Percentiles rank a stretch among this genome's conserved stretches.
phyloP scores from a whole-genome alignment of 495 filamentous ascomycete genomes.

The Bacidia gigantensis region DNA sequence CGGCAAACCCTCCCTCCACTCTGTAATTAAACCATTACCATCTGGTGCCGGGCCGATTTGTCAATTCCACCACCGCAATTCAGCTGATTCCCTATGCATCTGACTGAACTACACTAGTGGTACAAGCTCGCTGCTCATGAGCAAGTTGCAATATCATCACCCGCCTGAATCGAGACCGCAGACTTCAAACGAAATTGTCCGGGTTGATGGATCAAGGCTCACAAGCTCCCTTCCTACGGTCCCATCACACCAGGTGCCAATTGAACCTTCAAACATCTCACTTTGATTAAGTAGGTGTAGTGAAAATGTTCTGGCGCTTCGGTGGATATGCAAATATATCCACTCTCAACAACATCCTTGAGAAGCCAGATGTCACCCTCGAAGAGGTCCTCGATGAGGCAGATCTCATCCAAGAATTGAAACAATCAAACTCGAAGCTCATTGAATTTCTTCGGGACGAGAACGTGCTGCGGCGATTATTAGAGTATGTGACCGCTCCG shows the following conservation, averaged over 20 bases:
- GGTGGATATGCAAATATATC: constrained; percentile 96
- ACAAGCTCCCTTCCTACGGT: too few species aligned
- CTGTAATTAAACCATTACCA: too few species aligned
- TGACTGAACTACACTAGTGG: too few species aligned
- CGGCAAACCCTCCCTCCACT: too few species aligned
- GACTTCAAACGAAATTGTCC: neutral
- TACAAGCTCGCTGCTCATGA: too few species aligned
- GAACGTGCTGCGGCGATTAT: constrained; percentile 68
- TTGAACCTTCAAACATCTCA: neutral
- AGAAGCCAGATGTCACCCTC: constrained; percentile 84
- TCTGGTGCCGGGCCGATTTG: too few species aligned
- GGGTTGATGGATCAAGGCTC: neutral
- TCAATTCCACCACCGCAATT: too few species aligned
- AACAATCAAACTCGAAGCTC: constrained; percentile 94
- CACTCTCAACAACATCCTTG: constrained; percentile 87
- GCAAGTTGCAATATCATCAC: too few species aligned
- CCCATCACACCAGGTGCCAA: neutral
- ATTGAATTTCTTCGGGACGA: constrained; percentile 90
- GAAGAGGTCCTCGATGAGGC: constrained; percentile 94
- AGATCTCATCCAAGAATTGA: constrained; percentile 92
- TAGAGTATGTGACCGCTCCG: constrained; percentile 82
- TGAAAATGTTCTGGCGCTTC: constrained; percentile 94
- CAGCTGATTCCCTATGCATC: too few species aligned
- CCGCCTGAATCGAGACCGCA: neutral
- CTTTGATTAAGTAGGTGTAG: neutral